phyloP scores from a whole-genome alignment of 768 basidiomycete genomes.

The Boletus rubropictus region DNA sequence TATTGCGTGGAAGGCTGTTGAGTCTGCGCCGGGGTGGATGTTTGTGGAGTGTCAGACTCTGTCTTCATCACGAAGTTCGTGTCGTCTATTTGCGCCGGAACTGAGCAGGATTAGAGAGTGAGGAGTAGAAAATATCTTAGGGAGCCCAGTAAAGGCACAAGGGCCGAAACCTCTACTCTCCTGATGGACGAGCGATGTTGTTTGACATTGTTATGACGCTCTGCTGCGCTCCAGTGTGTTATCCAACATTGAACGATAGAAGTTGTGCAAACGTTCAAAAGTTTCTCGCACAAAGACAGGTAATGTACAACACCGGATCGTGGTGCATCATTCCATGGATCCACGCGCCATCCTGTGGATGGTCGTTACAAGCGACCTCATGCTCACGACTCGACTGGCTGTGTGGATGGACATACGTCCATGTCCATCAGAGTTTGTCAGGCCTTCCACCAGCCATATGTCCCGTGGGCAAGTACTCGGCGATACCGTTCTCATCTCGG shows the following conservation, averaged over 20 bases:
- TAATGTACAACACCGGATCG: background rate
- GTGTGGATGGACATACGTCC: background rate
- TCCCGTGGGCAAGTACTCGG: background rate
- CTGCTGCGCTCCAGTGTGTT: too few relatives aligned
- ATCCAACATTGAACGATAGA: too few relatives aligned
- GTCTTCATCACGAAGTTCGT: conserved; percentile 35
- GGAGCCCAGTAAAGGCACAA: background rate
- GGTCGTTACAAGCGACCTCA: too few relatives aligned
- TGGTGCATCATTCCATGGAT: background rate
- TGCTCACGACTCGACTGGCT: background rate
- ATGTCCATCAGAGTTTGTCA: too few relatives aligned
- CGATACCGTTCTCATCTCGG: background rate
- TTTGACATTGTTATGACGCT: conserved; percentile 23
- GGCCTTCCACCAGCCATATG: background rate
- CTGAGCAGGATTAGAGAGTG: background rate
- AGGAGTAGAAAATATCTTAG: background rate
- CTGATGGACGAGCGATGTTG: conserved; percentile 7
- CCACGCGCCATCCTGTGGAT: conserved; percentile 1
- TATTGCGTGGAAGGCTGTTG: conserved; percentile 29
- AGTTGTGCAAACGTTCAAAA: too few relatives aligned
- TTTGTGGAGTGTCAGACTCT: conserved; percentile 35
- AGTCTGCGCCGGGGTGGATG: conserved; percentile 30
- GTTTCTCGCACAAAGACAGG: background rate
- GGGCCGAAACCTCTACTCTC: background rate
- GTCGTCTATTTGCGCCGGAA: background rate